Percentiles rank a stretch among this genome's conserved stretches.
phyloP scores from a whole-genome alignment of 73 alveolate genomes.

The Effrenium voratum region DNA sequence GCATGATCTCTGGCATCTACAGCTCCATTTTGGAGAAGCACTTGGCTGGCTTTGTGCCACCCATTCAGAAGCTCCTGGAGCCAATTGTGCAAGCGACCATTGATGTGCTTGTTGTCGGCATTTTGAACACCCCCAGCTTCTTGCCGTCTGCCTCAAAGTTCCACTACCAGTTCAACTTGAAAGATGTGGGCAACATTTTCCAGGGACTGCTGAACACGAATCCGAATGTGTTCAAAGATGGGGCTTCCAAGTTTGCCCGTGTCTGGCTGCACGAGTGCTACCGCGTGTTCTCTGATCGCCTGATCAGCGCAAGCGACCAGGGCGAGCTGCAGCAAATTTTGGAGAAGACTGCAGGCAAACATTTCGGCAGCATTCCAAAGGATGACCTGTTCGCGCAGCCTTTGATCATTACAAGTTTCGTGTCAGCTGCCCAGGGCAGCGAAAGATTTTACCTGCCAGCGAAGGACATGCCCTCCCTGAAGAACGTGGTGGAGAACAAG shows the following conservation, averaged over 20 bases:
- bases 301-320: constrained; percentile 98
- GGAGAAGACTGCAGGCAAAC: constrained; percentile 68
- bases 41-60: constrained; percentile 97
- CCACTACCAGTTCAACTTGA: constrained; percentile 99
- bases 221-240: constrained; percentile 98
- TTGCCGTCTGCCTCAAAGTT: constrained; percentile 99
- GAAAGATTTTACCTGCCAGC: constrained; percentile 96
- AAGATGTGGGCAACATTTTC: constrained; percentile 95
- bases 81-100: constrained; percentile 90
- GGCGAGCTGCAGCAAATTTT: constrained; percentile 96
- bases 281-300: constrained; percentile 99
- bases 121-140: constrained; percentile 98
- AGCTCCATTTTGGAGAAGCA: constrained; percentile 96
- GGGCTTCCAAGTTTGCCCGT: constrained; percentile 97
- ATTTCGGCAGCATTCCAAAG: constrained; percentile 94
- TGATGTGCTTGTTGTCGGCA: constrained; percentile 93
- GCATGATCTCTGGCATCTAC: constrained; percentile 93
- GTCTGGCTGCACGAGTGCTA: constrained; percentile 99
- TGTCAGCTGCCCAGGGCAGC: constrained; percentile 94
- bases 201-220: constrained; percentile 97
- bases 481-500: constrained; percentile 97
- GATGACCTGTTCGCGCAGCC: constrained; percentile 97
- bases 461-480: constrained; percentile 96
- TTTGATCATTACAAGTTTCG: constrained; percentile 97
- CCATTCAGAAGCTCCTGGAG: constrained; percentile 97